A percentile compares a stretch with the other conserved stretches of the same genome.
Evolutionary conservation across 148 eudicot genomes (phyloP).

Genomic region (Fagopyrum esculentum): DNA sequence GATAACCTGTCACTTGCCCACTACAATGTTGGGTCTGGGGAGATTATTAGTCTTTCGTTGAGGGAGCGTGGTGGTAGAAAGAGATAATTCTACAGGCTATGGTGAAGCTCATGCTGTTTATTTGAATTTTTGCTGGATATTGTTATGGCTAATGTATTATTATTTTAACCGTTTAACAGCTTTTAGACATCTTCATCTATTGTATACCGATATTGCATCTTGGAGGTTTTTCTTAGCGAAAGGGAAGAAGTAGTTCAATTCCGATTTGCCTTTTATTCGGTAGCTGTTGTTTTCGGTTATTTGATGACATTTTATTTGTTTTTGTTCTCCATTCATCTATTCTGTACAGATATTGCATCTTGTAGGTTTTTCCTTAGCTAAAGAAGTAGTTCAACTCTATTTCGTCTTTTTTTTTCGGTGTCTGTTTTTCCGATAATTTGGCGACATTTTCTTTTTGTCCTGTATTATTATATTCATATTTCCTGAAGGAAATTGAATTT

Average conservation of each 20-base stretch:
- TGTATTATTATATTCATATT: neutral
- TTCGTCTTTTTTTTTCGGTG: too few relatives aligned
- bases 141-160: constrained; percentile 23
- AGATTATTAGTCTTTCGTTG: constrained; percentile 52
- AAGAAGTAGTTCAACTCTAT: too few relatives aligned
- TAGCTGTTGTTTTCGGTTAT: too few relatives aligned
- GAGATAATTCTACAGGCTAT: constrained; percentile 31
- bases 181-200: neutral
- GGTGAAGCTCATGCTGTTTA: constrained; percentile 27
- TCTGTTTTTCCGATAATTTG: too few relatives aligned
- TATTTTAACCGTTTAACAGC: neutral
- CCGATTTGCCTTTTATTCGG: too few relatives aligned
- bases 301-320: too few relatives aligned
- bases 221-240: too few relatives aligned
- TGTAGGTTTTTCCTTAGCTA: too few relatives aligned
- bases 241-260: too few relatives aligned
- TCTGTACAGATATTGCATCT: too few relatives aligned
- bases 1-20: constrained; percentile 77
- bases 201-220: neutral
- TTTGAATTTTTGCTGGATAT: constrained; percentile 23
- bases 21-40: constrained; percentile 61
- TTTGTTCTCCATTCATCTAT: too few relatives aligned
- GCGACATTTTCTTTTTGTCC: too few relatives aligned
- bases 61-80: constrained; percentile 89
- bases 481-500: neutral